phyloP scores from a whole-genome alignment of 345 rosid species.

The Viola odorata region DNA sequence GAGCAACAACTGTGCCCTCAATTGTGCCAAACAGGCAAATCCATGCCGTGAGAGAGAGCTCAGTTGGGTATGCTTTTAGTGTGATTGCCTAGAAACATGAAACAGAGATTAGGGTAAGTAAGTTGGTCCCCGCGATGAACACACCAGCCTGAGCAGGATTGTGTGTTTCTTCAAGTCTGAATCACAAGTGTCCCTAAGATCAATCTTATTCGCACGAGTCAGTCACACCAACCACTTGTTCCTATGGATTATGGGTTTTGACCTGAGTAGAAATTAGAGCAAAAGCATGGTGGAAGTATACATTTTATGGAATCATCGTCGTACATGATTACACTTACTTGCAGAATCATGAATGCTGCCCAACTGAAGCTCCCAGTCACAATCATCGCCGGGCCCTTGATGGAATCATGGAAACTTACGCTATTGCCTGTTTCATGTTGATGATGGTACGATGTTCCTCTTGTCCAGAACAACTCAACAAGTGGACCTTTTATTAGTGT shows the following conservation, averaged over 20 bases:
- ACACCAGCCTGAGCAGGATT: too few species aligned
- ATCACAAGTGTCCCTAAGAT: too few species aligned
- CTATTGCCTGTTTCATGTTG: conserved; percentile 34
- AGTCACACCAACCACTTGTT: too few species aligned
- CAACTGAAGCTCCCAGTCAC: conserved; percentile 61
- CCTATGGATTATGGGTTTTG: too few species aligned
- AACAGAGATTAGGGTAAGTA: neutral
- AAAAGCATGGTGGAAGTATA: too few species aligned
- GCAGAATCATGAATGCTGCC: conserved; percentile 72
- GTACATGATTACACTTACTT: conserved; percentile 42
- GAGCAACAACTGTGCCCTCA: conserved; percentile 48
- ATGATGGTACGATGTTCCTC: conserved; percentile 27
- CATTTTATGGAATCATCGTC: too few species aligned
- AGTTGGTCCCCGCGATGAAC: too few species aligned
- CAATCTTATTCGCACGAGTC: too few species aligned
- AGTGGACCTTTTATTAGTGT: conserved; percentile 66
- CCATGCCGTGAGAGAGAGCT: conserved; percentile 84
- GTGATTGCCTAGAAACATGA: conserved; percentile 46
- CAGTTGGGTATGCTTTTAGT: conserved; percentile 57
- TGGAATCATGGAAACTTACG: conserved; percentile 34
- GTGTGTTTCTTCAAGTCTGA: too few species aligned
- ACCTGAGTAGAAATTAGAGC: too few species aligned
- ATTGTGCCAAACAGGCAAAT: conserved; percentile 69
- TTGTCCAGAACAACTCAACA: conserved; percentile 49
- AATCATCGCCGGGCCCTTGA: conserved; percentile 64